These are phyloP conservation scores for Arthrobotrys entomopaga DNA, from an alignment of 2,329 filamentous ascomycete species.

Conservation along the genomic window DNA sequence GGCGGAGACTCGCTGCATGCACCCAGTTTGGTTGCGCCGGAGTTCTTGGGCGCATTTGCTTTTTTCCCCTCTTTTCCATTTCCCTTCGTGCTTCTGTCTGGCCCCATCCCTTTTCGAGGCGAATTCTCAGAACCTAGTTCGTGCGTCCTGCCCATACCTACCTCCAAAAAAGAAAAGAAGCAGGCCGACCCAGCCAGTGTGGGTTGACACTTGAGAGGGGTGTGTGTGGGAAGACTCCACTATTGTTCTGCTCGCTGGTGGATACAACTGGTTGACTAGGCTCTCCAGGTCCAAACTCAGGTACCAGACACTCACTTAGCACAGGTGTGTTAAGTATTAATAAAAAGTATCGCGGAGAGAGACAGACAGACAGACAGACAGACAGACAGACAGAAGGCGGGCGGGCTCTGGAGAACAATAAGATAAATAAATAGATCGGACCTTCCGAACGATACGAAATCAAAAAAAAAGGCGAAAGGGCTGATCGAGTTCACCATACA, in stretches of 20 bases:
- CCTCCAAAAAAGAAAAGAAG: conserved; percentile 27
- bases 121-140: conserved; percentile 23
- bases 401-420: background rate
- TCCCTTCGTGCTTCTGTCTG: background rate
- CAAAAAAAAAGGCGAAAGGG: too few relatives aligned
- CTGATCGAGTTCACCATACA: conserved; percentile 14
- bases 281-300: conserved; percentile 47
- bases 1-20: conserved; percentile 31
- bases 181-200: conserved; percentile 16
- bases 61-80: conserved; percentile 32
- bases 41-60: conserved; percentile 29
- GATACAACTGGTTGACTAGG: conserved; percentile 17
- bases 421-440: conserved; percentile 49
- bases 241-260: background rate
- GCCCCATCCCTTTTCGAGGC: conserved; percentile 47
- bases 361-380: background rate
- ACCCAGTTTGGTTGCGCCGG: background rate
- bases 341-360: too few relatives aligned
- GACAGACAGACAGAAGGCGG: background rate
- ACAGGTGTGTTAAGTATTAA: background rate
- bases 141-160: background rate
- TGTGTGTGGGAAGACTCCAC: conserved; percentile 3
- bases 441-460: conserved; percentile 35
- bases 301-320: conserved; percentile 20
- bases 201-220: conserved; percentile 52